Conservation (phyloP, 225 moss, liverwort and hornwort species). For the Polytrichum formosum region DNA sequence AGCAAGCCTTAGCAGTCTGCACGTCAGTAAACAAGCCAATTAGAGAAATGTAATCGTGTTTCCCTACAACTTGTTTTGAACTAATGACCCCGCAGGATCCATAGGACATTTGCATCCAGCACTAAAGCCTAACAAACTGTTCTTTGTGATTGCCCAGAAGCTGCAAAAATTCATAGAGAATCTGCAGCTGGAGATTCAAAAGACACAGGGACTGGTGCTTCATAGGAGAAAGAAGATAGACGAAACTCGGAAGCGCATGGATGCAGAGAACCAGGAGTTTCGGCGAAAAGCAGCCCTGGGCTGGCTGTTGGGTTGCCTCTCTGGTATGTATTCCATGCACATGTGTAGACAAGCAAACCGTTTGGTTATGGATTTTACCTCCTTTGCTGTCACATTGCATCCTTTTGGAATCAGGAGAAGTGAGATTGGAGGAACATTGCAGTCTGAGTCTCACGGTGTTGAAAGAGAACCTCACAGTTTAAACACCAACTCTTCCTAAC, state of each 20-base stretch:
- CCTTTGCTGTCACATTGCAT: not conserved
- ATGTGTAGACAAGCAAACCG: too few species aligned
- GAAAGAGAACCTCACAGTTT: not conserved
- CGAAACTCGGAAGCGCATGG: slow-evolving; percentile 43
- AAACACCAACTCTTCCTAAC: not conserved
- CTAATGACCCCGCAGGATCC: not conserved
- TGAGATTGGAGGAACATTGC: not conserved
- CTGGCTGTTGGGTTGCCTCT: slow-evolving; percentile 77
- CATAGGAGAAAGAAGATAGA: slow-evolving; percentile 43
- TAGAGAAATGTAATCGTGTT: not conserved
- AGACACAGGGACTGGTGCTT: slow-evolving; percentile 38
- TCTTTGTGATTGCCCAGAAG: slow-evolving; percentile 26
- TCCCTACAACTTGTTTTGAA: slow-evolving; percentile 1
- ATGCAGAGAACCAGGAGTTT: slow-evolving; percentile 58
- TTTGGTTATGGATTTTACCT: not conserved
- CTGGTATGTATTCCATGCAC: slow-evolving; percentile 27
- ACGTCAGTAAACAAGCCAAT: too few species aligned
- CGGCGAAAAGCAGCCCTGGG: slow-evolving; percentile 63
- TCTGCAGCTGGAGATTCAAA: slow-evolving; percentile 57
- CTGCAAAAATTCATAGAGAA: slow-evolving; percentile 49
- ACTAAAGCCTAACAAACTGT: too few species aligned
- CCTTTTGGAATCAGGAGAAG: too few species aligned
- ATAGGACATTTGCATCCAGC: too few species aligned
- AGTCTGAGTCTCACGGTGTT: not conserved
- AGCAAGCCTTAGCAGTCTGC: not conserved